phyloP scores from a whole-genome alignment of 192 early-diverging fungal genomes.

The Glomus cerebriforme region DNA sequence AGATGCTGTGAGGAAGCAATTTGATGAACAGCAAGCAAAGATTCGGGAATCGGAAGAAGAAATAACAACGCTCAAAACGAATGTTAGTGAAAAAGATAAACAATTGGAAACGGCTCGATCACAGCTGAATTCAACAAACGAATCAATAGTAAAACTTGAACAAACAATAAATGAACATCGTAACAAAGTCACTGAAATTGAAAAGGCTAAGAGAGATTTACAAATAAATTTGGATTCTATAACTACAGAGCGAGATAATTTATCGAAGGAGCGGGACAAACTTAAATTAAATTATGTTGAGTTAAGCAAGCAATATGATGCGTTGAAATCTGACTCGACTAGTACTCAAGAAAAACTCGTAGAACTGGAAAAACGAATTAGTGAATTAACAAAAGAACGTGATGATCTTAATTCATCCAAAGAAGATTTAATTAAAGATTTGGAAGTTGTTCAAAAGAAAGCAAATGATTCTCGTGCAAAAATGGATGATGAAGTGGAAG shows the following conservation, averaged over 20 bases:
- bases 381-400: conserved; percentile 35
- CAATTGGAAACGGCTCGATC: background rate
- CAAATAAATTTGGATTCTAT: conserved; percentile 22
- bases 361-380: background rate
- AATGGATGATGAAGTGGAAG: conserved; percentile 16
- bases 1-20: conserved; percentile 28
- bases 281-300: background rate
- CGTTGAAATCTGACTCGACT: background rate
- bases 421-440: conserved; percentile 25
- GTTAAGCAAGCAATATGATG: background rate
- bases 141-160: background rate
- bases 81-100: background rate
- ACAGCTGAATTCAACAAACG: background rate
- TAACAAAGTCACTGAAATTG: background rate
- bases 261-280: background rate
- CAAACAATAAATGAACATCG: conserved; percentile 18
- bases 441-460: conserved; percentile 29
- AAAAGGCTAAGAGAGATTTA: conserved; percentile 8
- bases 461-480: conserved; percentile 25
- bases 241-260: background rate
- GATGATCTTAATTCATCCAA: conserved; percentile 26
- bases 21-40: conserved; percentile 31
- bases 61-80: background rate
- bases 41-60: conserved; percentile 13
- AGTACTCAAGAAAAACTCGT: background rate